Conservation (phyloP, 179 eudicot species). For the Nepenthes alata region DNA sequence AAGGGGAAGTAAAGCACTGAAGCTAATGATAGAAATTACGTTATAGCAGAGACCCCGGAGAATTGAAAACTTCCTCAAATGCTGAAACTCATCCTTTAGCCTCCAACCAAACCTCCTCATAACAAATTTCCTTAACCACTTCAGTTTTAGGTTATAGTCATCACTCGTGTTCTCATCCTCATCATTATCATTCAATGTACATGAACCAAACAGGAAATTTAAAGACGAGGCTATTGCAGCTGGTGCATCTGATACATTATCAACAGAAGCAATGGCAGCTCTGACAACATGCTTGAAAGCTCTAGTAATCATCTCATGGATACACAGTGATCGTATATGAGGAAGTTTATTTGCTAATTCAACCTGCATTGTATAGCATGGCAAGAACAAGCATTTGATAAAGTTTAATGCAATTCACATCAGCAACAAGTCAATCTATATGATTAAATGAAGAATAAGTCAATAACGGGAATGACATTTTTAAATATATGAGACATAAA, state of each 20-base stretch:
- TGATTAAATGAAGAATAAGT: too few species aligned
- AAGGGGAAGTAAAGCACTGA: constrained; percentile 1
- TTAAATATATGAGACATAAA: too few species aligned
- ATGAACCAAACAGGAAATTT: constrained; percentile 60
- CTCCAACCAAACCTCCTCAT: constrained; percentile 66
- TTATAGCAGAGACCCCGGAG: constrained; percentile 92
- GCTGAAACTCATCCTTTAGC: constrained; percentile 62
- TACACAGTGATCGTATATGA: constrained; percentile 92
- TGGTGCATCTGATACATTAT: constrained; percentile 41
- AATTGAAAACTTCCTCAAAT: constrained; percentile 65
- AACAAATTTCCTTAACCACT: constrained; percentile 63
- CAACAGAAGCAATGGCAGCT: constrained; percentile 77
- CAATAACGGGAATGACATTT: too few species aligned
- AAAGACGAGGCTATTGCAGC: constrained; percentile 62
- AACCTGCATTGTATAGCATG: constrained; percentile 35
- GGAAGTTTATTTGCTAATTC: constrained; percentile 91
- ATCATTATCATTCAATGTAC: constrained; percentile 18
- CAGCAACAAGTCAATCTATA: too few species aligned
- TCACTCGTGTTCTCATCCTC: constrained; percentile 18
- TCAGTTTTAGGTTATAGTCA: constrained; percentile 43
- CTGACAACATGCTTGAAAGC: constrained; percentile 82
- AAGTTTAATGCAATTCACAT: too few species aligned
- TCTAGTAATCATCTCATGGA: constrained; percentile 96
- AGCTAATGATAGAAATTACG: constrained; percentile 24
- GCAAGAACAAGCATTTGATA: background rate